phyloP scores from a whole-genome alignment of 1,284 basidiomycete species.

The Microbotryum scabiosae region DNA sequence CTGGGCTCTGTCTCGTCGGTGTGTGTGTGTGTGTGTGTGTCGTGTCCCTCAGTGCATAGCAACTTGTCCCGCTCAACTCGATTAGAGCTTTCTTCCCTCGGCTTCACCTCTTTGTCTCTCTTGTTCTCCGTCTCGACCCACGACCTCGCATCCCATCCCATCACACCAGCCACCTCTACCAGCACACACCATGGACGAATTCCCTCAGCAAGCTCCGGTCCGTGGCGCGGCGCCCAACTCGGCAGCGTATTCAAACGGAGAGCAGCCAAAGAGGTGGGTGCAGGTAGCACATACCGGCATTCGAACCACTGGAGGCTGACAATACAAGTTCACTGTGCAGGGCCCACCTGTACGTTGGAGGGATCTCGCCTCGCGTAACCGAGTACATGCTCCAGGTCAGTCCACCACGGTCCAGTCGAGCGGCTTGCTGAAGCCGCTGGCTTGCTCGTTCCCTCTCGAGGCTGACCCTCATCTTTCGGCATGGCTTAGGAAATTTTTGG shows the following conservation, averaged over 20 bases:
- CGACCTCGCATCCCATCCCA: conserved; percentile 4
- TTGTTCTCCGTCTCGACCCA: not conserved
- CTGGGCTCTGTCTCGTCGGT: not conserved
- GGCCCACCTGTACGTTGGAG: conserved; percentile 83
- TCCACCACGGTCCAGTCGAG: not conserved
- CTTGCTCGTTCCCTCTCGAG: conserved; percentile 4
- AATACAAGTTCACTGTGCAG: too few species aligned
- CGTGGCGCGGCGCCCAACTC: too few species aligned
- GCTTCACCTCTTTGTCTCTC: not conserved
- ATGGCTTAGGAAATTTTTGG: conserved; percentile 22
- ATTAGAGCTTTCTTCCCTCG: not conserved
- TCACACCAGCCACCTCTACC: not conserved
- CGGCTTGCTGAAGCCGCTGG: too few species aligned
- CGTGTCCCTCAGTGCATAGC: not conserved
- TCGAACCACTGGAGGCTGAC: too few species aligned
- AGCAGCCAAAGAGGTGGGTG: conserved; percentile 16
- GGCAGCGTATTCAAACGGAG: not conserved
- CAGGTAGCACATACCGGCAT: too few species aligned
- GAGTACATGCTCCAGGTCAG: conserved; percentile 39
- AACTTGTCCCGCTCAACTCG: not conserved
- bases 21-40: too few species aligned
- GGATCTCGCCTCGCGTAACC: conserved; percentile 79
- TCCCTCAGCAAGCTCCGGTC: not conserved
- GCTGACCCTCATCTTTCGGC: not conserved
- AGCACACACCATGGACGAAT: not conserved